Evolutionary conservation across 495 filamentous ascomycete genomes (phyloP).

Genomic region (Podospora bellae-mahoneyi): DNA sequence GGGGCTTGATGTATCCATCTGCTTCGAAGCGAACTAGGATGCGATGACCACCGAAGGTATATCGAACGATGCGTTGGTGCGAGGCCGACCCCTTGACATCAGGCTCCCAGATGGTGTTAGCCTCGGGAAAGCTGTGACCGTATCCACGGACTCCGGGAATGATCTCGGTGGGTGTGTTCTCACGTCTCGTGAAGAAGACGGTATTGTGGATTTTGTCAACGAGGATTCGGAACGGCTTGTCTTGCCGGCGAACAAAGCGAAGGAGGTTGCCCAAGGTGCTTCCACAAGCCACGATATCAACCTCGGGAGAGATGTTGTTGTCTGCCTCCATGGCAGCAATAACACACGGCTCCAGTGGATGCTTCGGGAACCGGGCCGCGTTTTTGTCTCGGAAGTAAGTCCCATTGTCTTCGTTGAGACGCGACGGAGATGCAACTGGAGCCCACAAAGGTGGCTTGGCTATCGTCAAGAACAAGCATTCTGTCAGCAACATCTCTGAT

Average conservation of each 20-base stretch:
- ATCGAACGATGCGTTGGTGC: conserved; percentile 61
- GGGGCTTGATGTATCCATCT: conserved; percentile 52
- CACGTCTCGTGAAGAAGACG: conserved; percentile 59
- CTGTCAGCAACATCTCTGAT: not conserved
- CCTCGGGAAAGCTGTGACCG: conserved; percentile 63
- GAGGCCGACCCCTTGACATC: conserved; percentile 51
- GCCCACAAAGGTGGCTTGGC: conserved; percentile 59
- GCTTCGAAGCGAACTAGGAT: conserved; percentile 58
- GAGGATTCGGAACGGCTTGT: conserved; percentile 53
- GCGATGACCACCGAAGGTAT: conserved; percentile 53
- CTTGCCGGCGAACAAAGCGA: conserved; percentile 48
- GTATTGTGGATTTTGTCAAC: conserved; percentile 59
- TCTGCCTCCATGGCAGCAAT: conserved; percentile 27
- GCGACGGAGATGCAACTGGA: conserved; percentile 38
- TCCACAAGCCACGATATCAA: conserved; percentile 62
- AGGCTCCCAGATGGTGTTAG: conserved; percentile 57
- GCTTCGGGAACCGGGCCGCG: conserved; percentile 51
- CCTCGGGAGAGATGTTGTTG: conserved; percentile 22
- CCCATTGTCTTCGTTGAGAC: conserved; percentile 51
- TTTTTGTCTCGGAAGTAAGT: conserved; percentile 61
- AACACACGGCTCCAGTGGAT: conserved; percentile 60
- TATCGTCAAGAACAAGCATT: conserved; percentile 18
- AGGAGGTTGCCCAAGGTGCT: conserved; percentile 57
- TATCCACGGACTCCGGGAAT: conserved; percentile 55
- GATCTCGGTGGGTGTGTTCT: conserved; percentile 51